These are phyloP conservation scores for Coriolopsis trogii DNA, from an alignment of 1,284 basidiomycete genomes.

Conservation along the genomic window DNA sequence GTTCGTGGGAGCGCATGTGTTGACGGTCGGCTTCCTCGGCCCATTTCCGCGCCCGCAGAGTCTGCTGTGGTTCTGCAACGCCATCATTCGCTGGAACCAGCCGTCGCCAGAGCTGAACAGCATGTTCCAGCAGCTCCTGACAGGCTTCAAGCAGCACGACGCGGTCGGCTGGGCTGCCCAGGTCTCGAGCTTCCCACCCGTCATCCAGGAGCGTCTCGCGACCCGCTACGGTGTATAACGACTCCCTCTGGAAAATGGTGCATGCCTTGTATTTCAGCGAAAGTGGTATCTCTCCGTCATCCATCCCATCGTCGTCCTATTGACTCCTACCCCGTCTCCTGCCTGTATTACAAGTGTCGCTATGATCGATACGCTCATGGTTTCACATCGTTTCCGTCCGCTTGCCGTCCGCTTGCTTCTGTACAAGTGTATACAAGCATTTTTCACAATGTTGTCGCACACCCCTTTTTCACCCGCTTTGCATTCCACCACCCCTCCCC, in stretches of 20 bases:
- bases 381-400: too few relatives aligned
- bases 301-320: too few relatives aligned
- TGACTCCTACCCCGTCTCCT: conserved; percentile 1
- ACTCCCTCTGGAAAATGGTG: too few relatives aligned
- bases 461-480: conserved; percentile 9
- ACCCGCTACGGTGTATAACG: conserved; percentile 77
- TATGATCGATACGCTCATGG: conserved; percentile 3
- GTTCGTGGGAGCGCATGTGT: not conserved
- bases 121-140: conserved; percentile 88
- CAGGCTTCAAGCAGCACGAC: conserved; percentile 85
- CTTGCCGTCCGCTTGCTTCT: too few relatives aligned
- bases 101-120: conserved; percentile 87
- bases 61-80: conserved; percentile 94
- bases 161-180: conserved; percentile 78
- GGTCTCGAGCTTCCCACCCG: conserved; percentile 74
- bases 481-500: conserved; percentile 10
- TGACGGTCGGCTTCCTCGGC: conserved; percentile 11
- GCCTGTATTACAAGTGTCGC: conserved; percentile 19
- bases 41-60: conserved; percentile 51
- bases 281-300: conserved; percentile 16
- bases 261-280: not conserved
- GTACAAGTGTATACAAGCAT: conserved; percentile 9
- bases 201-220: conserved; percentile 77
- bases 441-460: conserved; percentile 10
- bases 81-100: conserved; percentile 91